A percentile compares a stretch with the other conserved stretches of the same genome.
phyloP scores from a whole-genome alignment of 148 eudicot genomes.

The Heliamphora exappendiculata region DNA sequence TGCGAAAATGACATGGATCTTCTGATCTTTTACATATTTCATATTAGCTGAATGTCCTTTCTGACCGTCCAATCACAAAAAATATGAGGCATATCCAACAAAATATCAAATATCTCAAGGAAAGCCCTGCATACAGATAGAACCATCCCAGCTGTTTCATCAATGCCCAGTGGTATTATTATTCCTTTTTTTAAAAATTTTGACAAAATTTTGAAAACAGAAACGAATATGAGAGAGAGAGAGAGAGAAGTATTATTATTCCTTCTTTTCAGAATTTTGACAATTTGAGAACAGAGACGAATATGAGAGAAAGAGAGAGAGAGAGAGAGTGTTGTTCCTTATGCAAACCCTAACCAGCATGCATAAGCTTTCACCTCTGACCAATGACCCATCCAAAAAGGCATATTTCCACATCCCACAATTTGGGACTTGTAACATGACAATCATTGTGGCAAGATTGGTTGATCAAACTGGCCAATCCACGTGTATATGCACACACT shows the following conservation, averaged over 20 bases:
- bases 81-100: background rate
- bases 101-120: background rate
- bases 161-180: background rate
- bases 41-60: background rate
- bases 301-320: background rate
- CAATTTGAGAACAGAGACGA: background rate
- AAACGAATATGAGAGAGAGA: background rate
- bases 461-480: background rate
- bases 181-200: background rate
- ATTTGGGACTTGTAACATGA: no score
- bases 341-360: background rate
- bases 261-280: no score
- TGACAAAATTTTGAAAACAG: background rate
- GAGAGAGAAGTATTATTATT: background rate
- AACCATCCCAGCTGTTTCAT: background rate
- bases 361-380: no score
- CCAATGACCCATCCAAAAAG: no score
- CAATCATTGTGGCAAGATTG: background rate
- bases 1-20: background rate
- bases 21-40: background rate
- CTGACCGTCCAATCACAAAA: background rate
- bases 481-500: background rate
- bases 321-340: no score
- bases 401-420: no score
- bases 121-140: background rate